A percentile compares a stretch with the other conserved stretches of the same genome.
These are phyloP conservation scores for Penicillium sp. DNA, from an alignment of 2,329 filamentous ascomycete genomes.

Conservation along the genomic window DNA sequence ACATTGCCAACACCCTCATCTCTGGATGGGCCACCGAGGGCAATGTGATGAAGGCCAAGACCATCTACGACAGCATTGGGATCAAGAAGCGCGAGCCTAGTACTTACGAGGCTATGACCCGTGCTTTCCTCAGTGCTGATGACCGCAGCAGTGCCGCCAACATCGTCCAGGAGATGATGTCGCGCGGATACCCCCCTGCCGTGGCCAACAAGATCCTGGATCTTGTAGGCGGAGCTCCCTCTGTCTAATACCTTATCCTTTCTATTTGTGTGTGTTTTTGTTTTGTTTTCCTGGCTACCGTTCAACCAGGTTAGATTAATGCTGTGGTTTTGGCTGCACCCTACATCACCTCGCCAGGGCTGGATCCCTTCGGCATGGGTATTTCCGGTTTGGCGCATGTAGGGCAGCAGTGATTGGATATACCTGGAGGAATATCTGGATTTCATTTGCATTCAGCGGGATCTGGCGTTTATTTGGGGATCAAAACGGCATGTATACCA, in stretches of 20 bases:
- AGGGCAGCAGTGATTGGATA: conserved; percentile 25
- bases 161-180: conserved; percentile 87
- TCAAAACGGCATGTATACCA: conserved; percentile 27
- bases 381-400: conserved; percentile 28
- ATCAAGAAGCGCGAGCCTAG: conserved; percentile 84
- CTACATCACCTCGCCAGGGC: conserved; percentile 30
- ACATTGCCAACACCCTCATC: conserved; percentile 97
- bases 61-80: conserved; percentile 76
- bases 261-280: neutral
- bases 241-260: conserved; percentile 21
- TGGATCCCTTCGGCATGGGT: conserved; percentile 34
- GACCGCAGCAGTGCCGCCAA: conserved; percentile 72
- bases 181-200: conserved; percentile 83
- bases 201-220: conserved; percentile 94
- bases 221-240: conserved; percentile 61
- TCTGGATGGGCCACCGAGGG: conserved; percentile 90
- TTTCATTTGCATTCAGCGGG: conserved; percentile 23
- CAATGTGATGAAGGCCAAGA: conserved; percentile 73
- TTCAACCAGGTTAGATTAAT: conserved; percentile 23
- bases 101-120: conserved; percentile 98
- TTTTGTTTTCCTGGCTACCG: conserved; percentile 8
- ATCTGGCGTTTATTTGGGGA: conserved; percentile 20
- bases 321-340: conserved; percentile 12
- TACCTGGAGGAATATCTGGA: conserved; percentile 18
- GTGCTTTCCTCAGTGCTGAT: conserved; percentile 83